Conservation (phyloP, 768 basidiomycete genomes). For the Kondoa subrosea region DNA sequence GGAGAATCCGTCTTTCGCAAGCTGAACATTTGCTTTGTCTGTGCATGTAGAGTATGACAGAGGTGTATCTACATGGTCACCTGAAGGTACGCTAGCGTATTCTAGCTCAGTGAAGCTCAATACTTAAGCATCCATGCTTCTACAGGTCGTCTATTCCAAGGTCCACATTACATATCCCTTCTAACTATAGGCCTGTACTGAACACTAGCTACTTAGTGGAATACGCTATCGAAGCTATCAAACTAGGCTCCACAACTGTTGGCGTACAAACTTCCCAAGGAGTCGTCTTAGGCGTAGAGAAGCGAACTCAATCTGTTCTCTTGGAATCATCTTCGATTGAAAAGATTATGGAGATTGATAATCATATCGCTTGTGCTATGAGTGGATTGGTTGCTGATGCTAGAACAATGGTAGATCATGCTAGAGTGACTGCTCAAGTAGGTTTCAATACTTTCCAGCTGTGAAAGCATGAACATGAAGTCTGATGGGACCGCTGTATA, state of each 20-base stretch:
- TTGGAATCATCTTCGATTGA: conserved; percentile 91
- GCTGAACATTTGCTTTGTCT: too few species aligned
- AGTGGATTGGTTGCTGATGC: conserved; percentile 88
- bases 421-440: conserved; percentile 70
- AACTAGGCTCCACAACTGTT: conserved; percentile 94
- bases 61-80: conserved; percentile 60
- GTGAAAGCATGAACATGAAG: neutral
- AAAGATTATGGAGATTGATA: conserved; percentile 99
- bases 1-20: too few species aligned
- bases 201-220: conserved; percentile 43
- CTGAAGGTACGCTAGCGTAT: too few species aligned
- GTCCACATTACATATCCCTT: conserved; percentile 37
- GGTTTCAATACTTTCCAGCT: conserved; percentile 19
- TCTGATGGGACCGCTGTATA: conserved; percentile 29
- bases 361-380: conserved; percentile 94
- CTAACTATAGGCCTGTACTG: fast-evolving
- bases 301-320: conserved; percentile 90
- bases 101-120: too few species aligned
- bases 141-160: conserved; percentile 96
- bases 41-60: conserved; percentile 3
- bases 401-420: conserved; percentile 98
- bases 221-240: conserved; percentile 99
- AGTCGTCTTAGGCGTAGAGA: conserved; percentile 87
- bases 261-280: conserved; percentile 82
- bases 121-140: too few species aligned